These are phyloP conservation scores for Brassica rapa DNA, from an alignment of 345 rosid genomes.

Conservation along the genomic window DNA sequence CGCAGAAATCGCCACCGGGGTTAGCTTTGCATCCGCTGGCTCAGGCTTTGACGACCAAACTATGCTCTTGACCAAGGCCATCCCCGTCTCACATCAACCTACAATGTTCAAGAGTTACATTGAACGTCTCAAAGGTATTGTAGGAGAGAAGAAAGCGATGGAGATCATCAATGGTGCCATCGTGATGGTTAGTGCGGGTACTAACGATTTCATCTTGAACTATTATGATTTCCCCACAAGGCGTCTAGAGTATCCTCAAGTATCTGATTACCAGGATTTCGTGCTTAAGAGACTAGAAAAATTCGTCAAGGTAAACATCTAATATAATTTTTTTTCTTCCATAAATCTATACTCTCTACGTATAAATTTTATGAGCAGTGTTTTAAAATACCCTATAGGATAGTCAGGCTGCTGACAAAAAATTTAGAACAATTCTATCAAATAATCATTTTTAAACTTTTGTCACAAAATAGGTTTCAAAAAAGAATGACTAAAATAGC, in stretches of 20 bases:
- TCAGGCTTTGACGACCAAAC: slow-evolving; percentile 22
- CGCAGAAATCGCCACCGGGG: slow-evolving; percentile 6
- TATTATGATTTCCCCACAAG: slow-evolving; percentile 45
- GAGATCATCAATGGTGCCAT: slow-evolving; percentile 40
- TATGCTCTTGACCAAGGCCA: slow-evolving; percentile 1
- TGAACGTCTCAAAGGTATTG: slow-evolving; percentile 9
- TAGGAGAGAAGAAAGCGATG: slow-evolving; percentile 44
- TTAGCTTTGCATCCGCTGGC: slow-evolving; percentile 20
- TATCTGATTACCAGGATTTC: slow-evolving; percentile 42
- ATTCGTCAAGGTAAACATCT: neutral
- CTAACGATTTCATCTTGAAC: slow-evolving; percentile 50
- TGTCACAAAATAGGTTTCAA: no score
- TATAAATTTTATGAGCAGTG: no score
- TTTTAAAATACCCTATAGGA: no score
- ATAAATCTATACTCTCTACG: neutral
- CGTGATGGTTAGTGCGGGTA: slow-evolving; percentile 50
- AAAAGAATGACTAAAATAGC: no score
- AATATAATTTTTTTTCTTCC: neutral
- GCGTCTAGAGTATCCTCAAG: slow-evolving; percentile 28
- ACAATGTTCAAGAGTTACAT: slow-evolving; percentile 35
- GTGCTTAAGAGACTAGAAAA: neutral
- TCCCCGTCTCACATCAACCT: slow-evolving; percentile 49
- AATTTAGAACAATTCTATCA: no score
- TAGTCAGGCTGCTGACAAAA: no score
- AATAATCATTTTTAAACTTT: no score